phyloP scores from a whole-genome alignment of 2,329 filamentous ascomycete genomes.

The Penicillium crustosum region DNA sequence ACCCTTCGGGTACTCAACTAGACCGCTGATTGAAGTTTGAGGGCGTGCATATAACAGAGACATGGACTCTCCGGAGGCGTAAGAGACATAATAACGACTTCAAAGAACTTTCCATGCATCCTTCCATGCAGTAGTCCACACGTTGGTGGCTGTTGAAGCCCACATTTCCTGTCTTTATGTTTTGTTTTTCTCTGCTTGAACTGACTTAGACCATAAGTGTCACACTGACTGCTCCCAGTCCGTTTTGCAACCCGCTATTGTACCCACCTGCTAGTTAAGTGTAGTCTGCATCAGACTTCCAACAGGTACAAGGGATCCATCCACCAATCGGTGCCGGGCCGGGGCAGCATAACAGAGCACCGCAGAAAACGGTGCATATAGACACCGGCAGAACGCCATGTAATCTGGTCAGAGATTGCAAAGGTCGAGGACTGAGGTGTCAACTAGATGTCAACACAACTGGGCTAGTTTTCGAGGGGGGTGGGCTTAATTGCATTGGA shows the following conservation, averaged over 20 bases:
- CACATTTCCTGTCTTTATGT: constrained; percentile 6
- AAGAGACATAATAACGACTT: constrained; percentile 1
- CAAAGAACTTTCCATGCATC: constrained; percentile 36
- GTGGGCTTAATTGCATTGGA: constrained; percentile 1
- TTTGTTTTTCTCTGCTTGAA: background rate
- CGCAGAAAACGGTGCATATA: constrained; percentile 15
- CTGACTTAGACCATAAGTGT: constrained; percentile 2
- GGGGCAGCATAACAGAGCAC: constrained; percentile 6
- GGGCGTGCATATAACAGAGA: constrained; percentile 6
- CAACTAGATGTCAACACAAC: background rate
- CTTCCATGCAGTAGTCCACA: constrained; percentile 35
- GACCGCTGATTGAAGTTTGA: constrained; percentile 18
- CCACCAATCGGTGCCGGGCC: constrained; percentile 7
- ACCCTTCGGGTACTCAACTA: background rate
- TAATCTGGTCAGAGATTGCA: constrained; percentile 2
- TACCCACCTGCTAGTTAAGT: constrained; percentile 11
- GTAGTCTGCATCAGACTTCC: constrained; percentile 4
- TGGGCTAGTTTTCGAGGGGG: constrained; percentile 6
- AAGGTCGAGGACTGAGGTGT: constrained; percentile 6
- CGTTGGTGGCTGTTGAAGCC: constrained; percentile 18
- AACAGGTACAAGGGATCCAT: constrained; percentile 6
- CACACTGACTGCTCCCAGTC: constrained; percentile 14
- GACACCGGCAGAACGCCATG: constrained; percentile 3
- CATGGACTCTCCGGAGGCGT: background rate
- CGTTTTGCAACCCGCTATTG: constrained; percentile 16